Base-by-base conservation (phyloP, 2,329 filamentous ascomycete genomes). In the Xylariomycetidae sp. region DNA sequence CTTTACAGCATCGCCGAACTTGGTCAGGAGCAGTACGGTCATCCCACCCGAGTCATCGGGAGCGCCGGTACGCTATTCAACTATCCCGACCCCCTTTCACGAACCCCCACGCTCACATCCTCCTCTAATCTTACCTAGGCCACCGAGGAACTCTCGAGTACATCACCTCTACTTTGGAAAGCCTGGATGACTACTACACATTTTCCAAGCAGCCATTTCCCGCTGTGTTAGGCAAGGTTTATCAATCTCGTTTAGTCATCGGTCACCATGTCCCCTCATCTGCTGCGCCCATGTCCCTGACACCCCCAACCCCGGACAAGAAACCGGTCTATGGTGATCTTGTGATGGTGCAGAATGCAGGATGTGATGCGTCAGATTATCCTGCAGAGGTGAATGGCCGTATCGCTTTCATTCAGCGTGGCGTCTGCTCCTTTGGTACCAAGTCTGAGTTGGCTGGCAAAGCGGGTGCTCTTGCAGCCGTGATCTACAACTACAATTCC, bases 401-500 rank as follows among this genome's bases (percentile, higher is more conserved):
- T 37, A 80, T 92, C 38, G 85, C 82, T 8, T 67, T 92, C 23
- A 72, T 92, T 43, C 66, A 70, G 18, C 79, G 86, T 35, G 86
- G 86, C 33, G 67, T 61, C 2, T 92, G 86, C 53, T 46, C 77
- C 6, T 92, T 90, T 46, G 83, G 80, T 9, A 60, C 69, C 38
- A 92, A 92, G 64, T 82, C 82, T 2, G 70, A 70, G 33, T 63
- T 74, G 11, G 85, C 86, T 5, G 82, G 80, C 26, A 69, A 66
- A 30, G 82, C 82, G 2, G 83, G 85, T 14, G 86, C 86, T 5
- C 58, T 76, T 4, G 85, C 80, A 2, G 82, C 80, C 1, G 62
- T 92, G 11, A 69, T 92, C 31, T 89, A 85, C 62, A 88, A 90
- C 65, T 82, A 80, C 45, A 77, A 77, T 30, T 61, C 70, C 1